Evolutionary conservation across 2,329 filamentous ascomycete species (phyloP).

Genomic region (Chrysoporthe austroafricana): DNA sequence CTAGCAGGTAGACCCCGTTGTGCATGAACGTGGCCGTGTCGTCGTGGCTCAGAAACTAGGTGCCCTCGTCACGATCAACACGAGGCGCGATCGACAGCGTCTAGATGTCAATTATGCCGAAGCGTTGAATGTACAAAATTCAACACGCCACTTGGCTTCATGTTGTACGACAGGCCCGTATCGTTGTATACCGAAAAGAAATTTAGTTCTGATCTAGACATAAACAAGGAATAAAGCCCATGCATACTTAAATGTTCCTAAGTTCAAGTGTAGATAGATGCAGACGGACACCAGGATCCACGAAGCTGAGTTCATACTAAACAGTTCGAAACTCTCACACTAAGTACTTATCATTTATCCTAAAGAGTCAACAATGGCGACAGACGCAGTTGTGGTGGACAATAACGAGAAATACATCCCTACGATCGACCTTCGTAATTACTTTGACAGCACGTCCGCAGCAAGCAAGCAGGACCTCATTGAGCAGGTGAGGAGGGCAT

Average conservation of each 20-base stretch:
- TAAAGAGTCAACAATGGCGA: not conserved
- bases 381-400: not conserved
- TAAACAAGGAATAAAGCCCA: not conserved
- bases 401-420: slow-evolving; percentile 4
- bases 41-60: too few relatives aligned
- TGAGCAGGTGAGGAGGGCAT: not conserved
- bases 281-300: not conserved
- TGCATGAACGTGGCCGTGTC: too few relatives aligned
- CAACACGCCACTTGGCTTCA: not conserved
- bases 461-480: not conserved
- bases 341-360: not conserved
- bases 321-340: not conserved
- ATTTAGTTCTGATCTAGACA: not conserved
- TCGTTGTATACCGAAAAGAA: not conserved
- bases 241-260: not conserved
- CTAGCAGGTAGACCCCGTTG: not conserved
- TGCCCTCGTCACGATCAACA: not conserved
- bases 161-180: not conserved
- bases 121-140: not conserved
- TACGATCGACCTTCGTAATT: not conserved
- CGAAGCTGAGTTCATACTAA: not conserved
- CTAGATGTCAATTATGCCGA: not conserved
- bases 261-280: not conserved
- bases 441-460: not conserved
- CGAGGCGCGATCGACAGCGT: not conserved